These are phyloP conservation scores for Phaffomyces opuntiae DNA, from an alignment of 805 yeast genomes.

Conservation along the genomic window DNA sequence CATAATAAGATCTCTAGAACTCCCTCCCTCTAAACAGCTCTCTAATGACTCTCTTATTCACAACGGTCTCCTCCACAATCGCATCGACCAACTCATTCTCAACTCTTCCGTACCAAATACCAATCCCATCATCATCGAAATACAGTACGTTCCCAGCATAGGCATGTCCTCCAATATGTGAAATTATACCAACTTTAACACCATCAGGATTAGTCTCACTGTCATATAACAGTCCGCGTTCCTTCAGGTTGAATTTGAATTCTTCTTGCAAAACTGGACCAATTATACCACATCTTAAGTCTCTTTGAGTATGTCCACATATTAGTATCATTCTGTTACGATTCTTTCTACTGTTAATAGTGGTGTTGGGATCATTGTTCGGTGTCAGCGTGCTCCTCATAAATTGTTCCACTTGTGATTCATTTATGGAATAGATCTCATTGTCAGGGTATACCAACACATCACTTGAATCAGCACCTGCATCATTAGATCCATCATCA, in stretches of 20 bases:
- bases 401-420: constrained; percentile 26
- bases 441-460: constrained; percentile 54
- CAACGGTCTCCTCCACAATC: constrained; percentile 48
- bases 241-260: constrained; percentile 35
- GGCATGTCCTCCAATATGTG: constrained; percentile 82
- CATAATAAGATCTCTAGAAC: background rate
- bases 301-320: constrained; percentile 64
- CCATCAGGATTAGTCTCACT: constrained; percentile 19
- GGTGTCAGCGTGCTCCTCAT: constrained; percentile 37
- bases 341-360: constrained; percentile 11
- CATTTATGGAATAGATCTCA: constrained; percentile 21
- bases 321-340: constrained; percentile 34
- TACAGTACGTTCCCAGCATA: constrained; percentile 77
- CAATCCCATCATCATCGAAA: constrained; percentile 34
- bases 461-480: background rate
- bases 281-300: constrained; percentile 57
- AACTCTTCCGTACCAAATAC: constrained; percentile 74
- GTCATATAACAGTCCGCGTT: constrained; percentile 26
- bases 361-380: background rate
- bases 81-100: constrained; percentile 61
- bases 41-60: constrained; percentile 41
- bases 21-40: constrained; percentile 48
- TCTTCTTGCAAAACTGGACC: constrained; percentile 54
- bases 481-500: background rate
- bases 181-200: constrained; percentile 45